A percentile compares a stretch with the other conserved stretches of the same genome.
phyloP scores from a whole-genome alignment of 2,329 filamentous ascomycete genomes.

The Allantophomopsis lycopodina region DNA sequence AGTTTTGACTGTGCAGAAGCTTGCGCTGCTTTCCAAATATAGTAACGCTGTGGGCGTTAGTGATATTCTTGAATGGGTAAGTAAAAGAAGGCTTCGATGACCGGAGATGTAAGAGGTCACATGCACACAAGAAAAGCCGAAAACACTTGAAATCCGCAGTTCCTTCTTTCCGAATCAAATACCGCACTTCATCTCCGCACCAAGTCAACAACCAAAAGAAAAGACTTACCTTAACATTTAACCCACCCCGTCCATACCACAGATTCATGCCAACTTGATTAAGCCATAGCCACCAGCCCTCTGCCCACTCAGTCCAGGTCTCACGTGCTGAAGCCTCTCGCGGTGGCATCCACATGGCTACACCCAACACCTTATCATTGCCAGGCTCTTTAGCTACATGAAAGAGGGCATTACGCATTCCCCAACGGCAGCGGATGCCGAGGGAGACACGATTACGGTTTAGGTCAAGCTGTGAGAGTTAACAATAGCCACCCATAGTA shows the following conservation, averaged over 20 bases:
- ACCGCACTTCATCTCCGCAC: too few relatives aligned
- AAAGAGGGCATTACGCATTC: slow-evolving; percentile 56
- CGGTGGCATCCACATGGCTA: slow-evolving; percentile 60
- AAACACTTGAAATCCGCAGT: background rate
- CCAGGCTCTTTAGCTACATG: slow-evolving; percentile 51
- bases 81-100: too few relatives aligned
- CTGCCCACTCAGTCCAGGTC: slow-evolving; percentile 48
- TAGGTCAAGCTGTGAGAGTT: slow-evolving; percentile 4
- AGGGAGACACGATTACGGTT: slow-evolving; percentile 43
- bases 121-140: too few relatives aligned
- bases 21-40: slow-evolving; percentile 59
- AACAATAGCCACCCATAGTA: background rate
- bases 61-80: too few relatives aligned
- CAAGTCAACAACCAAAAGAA: slow-evolving; percentile 1
- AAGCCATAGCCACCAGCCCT: slow-evolving; percentile 52
- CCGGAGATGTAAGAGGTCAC: too few relatives aligned
- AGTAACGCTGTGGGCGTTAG: slow-evolving; percentile 36
- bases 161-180: too few relatives aligned
- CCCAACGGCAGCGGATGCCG: slow-evolving; percentile 53
- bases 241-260: slow-evolving; percentile 52
- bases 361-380: slow-evolving; percentile 42
- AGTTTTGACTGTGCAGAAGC: slow-evolving; percentile 43
- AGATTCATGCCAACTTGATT: slow-evolving; percentile 55
- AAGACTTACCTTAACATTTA: slow-evolving; percentile 39
- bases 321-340: slow-evolving; percentile 28